phyloP scores from a whole-genome alignment of 306 rosid species.

The Gleditsia sinensis region DNA sequence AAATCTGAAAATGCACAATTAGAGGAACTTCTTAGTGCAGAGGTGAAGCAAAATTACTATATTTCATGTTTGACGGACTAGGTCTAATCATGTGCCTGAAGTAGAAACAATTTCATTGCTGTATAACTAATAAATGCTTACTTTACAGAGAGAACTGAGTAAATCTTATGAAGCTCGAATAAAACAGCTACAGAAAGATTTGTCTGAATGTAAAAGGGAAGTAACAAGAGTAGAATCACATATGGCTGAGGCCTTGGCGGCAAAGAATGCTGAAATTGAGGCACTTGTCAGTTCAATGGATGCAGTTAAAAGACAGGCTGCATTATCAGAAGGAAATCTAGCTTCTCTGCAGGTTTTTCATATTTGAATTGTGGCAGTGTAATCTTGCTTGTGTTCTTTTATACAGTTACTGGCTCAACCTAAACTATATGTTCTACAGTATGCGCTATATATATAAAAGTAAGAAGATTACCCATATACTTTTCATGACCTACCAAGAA shows the following conservation, averaged over 20 bases:
- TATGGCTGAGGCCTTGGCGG: constrained; percentile 91
- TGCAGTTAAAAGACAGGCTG: constrained; percentile 84
- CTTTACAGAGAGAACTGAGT: constrained; percentile 85
- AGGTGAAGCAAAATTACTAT: constrained; percentile 54
- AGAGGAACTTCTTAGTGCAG: constrained; percentile 95
- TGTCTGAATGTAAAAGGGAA: constrained; percentile 78
- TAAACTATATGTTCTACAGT: not conserved
- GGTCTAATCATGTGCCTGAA: constrained; percentile 24
- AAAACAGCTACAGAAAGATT: constrained; percentile 73
- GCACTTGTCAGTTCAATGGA: constrained; percentile 79
- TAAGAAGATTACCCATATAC: constrained; percentile 5
- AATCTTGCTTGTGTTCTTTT: not conserved
- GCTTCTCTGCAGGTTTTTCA: constrained; percentile 83
- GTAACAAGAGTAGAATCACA: constrained; percentile 81
- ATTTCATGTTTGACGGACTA: constrained; percentile 33
- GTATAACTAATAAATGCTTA: constrained; percentile 21
- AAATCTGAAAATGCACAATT: constrained; percentile 96
- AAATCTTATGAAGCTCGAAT: constrained; percentile 88
- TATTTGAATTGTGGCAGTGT: constrained; percentile 29
- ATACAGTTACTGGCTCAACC: constrained; percentile 24
- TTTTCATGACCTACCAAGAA: not conserved
- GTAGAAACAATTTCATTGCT: constrained; percentile 10
- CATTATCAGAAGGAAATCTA: constrained; percentile 88
- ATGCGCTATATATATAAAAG: not conserved
- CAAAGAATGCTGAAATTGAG: constrained; percentile 94